Conservation (phyloP, 805 yeast species). For the Metschnikowia reukaufii region DNA sequence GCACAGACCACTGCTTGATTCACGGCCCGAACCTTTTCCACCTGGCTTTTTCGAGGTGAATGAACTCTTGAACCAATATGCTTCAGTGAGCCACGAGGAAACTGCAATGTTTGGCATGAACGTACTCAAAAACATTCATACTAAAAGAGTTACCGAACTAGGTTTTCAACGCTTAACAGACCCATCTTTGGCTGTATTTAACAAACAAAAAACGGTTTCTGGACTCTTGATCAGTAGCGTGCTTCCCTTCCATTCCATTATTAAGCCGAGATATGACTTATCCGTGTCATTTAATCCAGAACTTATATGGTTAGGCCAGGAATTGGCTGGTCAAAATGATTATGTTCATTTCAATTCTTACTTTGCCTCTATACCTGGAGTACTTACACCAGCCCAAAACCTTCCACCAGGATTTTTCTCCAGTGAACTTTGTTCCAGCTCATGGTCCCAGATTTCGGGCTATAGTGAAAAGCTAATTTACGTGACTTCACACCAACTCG, state of each 20-base stretch:
- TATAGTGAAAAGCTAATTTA: conserved; percentile 29
- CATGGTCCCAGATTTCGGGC: conserved; percentile 36
- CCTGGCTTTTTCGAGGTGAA: conserved; percentile 34
- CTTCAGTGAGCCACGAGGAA: conserved; percentile 24
- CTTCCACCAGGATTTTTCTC: conserved; percentile 23
- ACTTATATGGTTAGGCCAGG: conserved; percentile 36
- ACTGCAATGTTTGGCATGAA: conserved; percentile 20
- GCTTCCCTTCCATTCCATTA: conserved; percentile 25
- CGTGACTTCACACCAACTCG: conserved; percentile 37
- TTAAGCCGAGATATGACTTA: conserved; percentile 22
- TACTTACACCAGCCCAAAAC: conserved; percentile 30
- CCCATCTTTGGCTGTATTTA: conserved; percentile 28
- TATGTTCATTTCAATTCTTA: conserved; percentile 26
- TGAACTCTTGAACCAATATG: conserved; percentile 22
- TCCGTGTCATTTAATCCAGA: conserved; percentile 21
- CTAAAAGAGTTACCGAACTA: conserved; percentile 23
- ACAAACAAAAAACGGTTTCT: conserved; percentile 26
- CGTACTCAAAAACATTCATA: conserved; percentile 1
- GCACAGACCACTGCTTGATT: conserved; percentile 24
- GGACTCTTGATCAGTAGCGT: conserved; percentile 31
- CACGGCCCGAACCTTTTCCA: conserved; percentile 20
- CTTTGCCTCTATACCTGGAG: conserved; percentile 31
- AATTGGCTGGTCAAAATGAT: conserved; percentile 26
- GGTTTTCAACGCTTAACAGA: conserved; percentile 28
- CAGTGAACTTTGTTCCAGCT: conserved; percentile 36